These are phyloP conservation scores for Cornus florida DNA, from an alignment of 148 eudicot species.

Conservation along the genomic window DNA sequence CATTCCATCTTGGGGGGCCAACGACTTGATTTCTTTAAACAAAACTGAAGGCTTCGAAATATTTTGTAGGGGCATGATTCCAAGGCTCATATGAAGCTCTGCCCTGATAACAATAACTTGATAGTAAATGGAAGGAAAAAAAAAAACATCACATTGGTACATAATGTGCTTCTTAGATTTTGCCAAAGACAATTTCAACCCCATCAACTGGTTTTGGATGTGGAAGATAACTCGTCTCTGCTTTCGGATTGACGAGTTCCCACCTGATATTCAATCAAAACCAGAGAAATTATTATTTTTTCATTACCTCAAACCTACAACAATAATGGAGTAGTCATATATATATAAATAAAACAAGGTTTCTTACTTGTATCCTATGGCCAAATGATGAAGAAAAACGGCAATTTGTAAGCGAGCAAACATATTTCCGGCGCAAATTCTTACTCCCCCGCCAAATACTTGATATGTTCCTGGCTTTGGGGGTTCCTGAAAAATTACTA, in stretches of 20 bases:
- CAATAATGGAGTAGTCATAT: too few relatives aligned
- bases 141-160: neutral
- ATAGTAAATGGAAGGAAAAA: neutral
- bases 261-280: slow-evolving; percentile 16
- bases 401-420: slow-evolving; percentile 35
- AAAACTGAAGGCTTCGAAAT: too few relatives aligned
- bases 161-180: neutral
- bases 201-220: slow-evolving; percentile 28
- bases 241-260: slow-evolving; percentile 33
- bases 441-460: slow-evolving; percentile 51
- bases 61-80: too few relatives aligned
- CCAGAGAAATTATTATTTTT: neutral
- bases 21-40: too few relatives aligned
- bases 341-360: too few relatives aligned
- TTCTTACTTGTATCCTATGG: slow-evolving; percentile 38
- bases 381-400: slow-evolving; percentile 41
- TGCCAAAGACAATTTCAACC: slow-evolving; percentile 21
- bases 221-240: slow-evolving; percentile 27
- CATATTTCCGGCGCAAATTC: slow-evolving; percentile 42
- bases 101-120: neutral
- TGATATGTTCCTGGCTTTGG: slow-evolving; percentile 34
- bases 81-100: too few relatives aligned
- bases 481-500: slow-evolving; percentile 10
- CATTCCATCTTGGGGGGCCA: too few relatives aligned
- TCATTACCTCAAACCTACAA: neutral